A percentile compares a stretch with the other conserved stretches of the same genome.
Conservation (phyloP, 2,329 filamentous ascomycete genomes). For the Didymella exigua region DNA sequence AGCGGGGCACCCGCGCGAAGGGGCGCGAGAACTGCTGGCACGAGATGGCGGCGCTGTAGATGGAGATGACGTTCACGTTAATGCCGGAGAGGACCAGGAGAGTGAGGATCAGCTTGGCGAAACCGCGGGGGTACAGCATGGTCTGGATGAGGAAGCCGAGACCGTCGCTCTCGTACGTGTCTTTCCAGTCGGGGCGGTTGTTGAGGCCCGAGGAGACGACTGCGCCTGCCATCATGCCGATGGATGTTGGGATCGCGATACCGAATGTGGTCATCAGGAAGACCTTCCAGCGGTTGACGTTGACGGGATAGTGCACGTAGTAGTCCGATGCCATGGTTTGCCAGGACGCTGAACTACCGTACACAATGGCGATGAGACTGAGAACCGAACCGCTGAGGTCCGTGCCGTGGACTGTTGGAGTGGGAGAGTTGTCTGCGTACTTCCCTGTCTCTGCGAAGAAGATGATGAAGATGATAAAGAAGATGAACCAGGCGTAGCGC, state of each 20-base stretch:
- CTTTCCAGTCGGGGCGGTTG: constrained; percentile 45
- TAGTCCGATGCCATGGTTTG: constrained; percentile 52
- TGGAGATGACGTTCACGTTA: constrained; percentile 55
- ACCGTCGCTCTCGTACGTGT: constrained; percentile 51
- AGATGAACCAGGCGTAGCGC: constrained; percentile 57
- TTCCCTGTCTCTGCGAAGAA: constrained; percentile 55
- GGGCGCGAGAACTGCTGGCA: constrained; percentile 56
- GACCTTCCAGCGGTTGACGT: constrained; percentile 48
- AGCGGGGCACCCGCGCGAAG: constrained; percentile 59
- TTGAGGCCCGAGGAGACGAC: constrained; percentile 48
- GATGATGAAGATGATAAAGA: constrained; percentile 55
- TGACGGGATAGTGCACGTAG: constrained; percentile 51
- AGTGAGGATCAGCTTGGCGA: constrained; percentile 56
- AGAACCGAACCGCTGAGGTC: constrained; percentile 40
- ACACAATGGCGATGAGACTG: constrained; percentile 40
- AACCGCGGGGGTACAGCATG: constrained; percentile 54
- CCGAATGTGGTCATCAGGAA: constrained; percentile 52
- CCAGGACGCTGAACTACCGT: constrained; percentile 51
- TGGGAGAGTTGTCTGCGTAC: constrained; percentile 50
- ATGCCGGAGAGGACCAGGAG: constrained; percentile 53
- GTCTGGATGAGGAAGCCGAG: constrained; percentile 56
- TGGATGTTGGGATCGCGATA: constrained; percentile 50
- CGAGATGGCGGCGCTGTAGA: constrained; percentile 57
- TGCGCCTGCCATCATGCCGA: constrained; percentile 54
- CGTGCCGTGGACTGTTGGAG: constrained; percentile 41